Evolutionary conservation across 2,329 filamentous ascomycete species (phyloP), one percentile per base, ranked within the genome.

Genomic region (Aspergillus ibericus): DNA sequence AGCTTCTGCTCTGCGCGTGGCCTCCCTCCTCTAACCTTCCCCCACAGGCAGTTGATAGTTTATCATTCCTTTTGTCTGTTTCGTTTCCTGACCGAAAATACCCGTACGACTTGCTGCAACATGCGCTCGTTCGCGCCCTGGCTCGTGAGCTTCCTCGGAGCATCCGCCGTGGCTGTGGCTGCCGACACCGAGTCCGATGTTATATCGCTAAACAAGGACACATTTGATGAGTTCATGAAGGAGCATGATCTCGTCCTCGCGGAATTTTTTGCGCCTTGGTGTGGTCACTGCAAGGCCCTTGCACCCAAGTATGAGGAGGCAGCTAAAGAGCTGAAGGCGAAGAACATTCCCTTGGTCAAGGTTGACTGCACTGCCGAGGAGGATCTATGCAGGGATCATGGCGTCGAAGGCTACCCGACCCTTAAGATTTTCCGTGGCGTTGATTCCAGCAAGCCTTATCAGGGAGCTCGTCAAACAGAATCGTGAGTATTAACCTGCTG

Each of bases 221-320:
- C 85, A 66, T 99, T 99, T 77, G 84, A 90, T 68, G 85, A 88
- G 61, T 99, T 97, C 78, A 82, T 99, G 74, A 89, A 89, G 76
- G 80, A 87, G 69, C 90, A 98, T 77, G 88, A 92, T 70, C 85
- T 99, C 58, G 93, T 97, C 56, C 88, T 99, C 62, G 92, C 92
- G 70, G 93, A 99, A 82, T 99, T 97, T 87, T 97, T 91, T 77
- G 93, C 93, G 67, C 93, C 93, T 69, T 96, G 93, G 93, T 96
- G 91, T 69, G 93, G 93, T 66, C 93, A 98, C 85, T 98, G 93
- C 90, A 98, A 99, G 85, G 93, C 93, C 61, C 91, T 99, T 67
- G 95, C 79, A 34, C 79, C 80, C 25, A 80, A 82, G 64, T 81
- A 82, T 61, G 80, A 82, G 63, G 72, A 77, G 56, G 80, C 80